phyloP scores from a whole-genome alignment of 257 asterid genomes.

The Fraxinus cuspidata region DNA sequence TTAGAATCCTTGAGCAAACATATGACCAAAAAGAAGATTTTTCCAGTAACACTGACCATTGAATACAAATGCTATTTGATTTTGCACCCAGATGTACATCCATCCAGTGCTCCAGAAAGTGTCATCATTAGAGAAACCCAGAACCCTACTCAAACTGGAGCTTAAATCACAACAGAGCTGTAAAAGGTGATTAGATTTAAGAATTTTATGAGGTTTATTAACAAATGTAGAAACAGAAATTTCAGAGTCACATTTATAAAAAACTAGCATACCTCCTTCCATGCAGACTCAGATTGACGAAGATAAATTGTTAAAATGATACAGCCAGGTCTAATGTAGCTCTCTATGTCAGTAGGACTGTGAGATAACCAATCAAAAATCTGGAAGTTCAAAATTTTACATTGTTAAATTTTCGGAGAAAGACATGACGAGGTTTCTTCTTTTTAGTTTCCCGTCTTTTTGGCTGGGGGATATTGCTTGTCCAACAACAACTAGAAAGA shows the following conservation, averaged over 20 bases:
- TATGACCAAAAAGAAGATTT: conserved; percentile 1
- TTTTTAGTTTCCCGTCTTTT: neutral
- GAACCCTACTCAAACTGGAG: conserved; percentile 69
- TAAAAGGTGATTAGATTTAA: conserved; percentile 23
- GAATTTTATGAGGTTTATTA: conserved; percentile 17
- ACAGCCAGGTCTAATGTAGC: conserved; percentile 95
- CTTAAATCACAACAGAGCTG: conserved; percentile 68
- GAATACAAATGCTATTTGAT: conserved; percentile 58
- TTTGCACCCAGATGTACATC: conserved; percentile 71
- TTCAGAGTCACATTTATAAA: conserved; percentile 9
- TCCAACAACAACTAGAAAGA: neutral
- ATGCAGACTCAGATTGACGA: conserved; percentile 54
- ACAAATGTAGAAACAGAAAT: conserved; percentile 1
- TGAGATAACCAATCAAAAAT: conserved; percentile 88
- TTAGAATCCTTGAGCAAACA: neutral
- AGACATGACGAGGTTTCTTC: neutral
- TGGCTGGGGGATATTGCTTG: neutral
- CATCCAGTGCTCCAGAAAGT: conserved; percentile 79
- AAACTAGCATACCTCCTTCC: conserved; percentile 74
- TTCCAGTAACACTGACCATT: conserved; percentile 45
- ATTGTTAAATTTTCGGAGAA: conserved; percentile 24
- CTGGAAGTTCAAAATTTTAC: conserved; percentile 46
- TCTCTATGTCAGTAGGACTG: conserved; percentile 87
- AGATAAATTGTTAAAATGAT: conserved; percentile 71
- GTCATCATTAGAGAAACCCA: conserved; percentile 52